Evolutionary conservation across 352 stramenopile species (phyloP).

Genomic region (Globisporangium splendens): DNA sequence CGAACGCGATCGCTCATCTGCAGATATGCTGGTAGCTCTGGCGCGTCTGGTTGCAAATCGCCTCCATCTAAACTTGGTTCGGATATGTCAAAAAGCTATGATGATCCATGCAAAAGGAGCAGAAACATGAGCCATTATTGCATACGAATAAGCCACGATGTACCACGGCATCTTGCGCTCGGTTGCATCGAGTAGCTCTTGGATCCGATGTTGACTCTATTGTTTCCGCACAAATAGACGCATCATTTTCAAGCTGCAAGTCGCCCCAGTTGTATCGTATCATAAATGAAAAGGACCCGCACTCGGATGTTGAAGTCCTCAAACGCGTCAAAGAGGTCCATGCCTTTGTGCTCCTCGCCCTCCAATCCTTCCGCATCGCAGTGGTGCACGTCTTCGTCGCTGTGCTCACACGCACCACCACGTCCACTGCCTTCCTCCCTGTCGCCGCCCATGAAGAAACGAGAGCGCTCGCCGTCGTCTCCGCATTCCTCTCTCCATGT

Average conservation of each 20-base stretch:
- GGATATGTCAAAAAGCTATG: conserved; percentile 1
- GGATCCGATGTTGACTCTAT: conserved; percentile 38
- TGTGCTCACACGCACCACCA: no score
- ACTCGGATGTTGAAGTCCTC: conserved; percentile 52
- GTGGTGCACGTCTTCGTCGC: neutral
- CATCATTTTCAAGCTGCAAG: no score
- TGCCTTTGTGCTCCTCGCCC: neutral
- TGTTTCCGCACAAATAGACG: neutral
- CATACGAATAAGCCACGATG: no score
- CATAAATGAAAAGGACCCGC: neutral
- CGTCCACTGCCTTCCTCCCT: no score
- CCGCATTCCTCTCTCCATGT: neutral
- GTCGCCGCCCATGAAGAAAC: neutral
- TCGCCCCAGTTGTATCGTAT: no score
- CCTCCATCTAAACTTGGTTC: neutral
- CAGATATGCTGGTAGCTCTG: conserved; percentile 24
- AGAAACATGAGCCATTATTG: no score
- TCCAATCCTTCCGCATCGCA: neutral
- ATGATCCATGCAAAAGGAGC: neutral
- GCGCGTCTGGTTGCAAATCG: neutral
- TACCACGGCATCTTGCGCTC: conserved; percentile 15
- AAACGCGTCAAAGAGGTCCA: conserved; percentile 42
- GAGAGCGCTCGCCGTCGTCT: neutral
- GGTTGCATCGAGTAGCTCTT: conserved; percentile 31
- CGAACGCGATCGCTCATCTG: conserved; percentile 51